Percentiles rank a stretch among this genome's conserved stretches.
These are phyloP conservation scores for Plasmodium gonderi DNA, from an alignment of 169 alveolate genomes.

Conservation along the genomic window DNA sequence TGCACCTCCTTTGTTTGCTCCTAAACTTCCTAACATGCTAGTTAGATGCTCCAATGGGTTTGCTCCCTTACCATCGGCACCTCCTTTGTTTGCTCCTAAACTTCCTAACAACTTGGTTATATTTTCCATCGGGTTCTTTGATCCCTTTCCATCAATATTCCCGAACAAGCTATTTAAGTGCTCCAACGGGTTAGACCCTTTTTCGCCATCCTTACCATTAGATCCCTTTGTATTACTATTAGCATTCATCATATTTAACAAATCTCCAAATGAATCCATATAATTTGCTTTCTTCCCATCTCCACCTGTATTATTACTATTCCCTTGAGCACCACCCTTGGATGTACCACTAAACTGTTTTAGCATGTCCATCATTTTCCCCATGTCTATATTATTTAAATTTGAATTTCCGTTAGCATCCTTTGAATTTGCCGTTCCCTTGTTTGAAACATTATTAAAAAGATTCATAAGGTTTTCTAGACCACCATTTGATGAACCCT, in stretches of 20 bases:
- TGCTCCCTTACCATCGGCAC: background rate
- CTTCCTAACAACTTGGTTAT: background rate
- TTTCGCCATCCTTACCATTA: background rate
- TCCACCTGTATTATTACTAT: background rate
- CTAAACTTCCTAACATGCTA: background rate
- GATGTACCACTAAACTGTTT: background rate
- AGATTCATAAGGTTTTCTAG: conserved; percentile 15
- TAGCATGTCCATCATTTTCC: conserved; percentile 12
- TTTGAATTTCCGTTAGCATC: background rate
- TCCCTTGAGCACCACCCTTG: background rate
- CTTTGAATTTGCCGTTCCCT: no score
- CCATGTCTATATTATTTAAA: conserved; percentile 4
- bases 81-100: background rate
- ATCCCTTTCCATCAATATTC: background rate
- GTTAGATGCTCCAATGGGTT: background rate
- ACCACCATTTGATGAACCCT: background rate
- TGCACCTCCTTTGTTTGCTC: background rate
- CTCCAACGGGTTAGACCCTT: background rate
- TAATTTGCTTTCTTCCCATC: background rate
- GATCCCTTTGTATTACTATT: background rate
- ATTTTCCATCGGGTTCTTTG: background rate
- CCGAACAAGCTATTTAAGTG: conserved; percentile 9
- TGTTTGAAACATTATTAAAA: background rate
- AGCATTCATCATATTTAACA: conserved; percentile 3
- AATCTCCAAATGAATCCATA: background rate